Evolutionary conservation across 306 rosid genomes (phyloP).

Genomic region (Vicia faba): DNA sequence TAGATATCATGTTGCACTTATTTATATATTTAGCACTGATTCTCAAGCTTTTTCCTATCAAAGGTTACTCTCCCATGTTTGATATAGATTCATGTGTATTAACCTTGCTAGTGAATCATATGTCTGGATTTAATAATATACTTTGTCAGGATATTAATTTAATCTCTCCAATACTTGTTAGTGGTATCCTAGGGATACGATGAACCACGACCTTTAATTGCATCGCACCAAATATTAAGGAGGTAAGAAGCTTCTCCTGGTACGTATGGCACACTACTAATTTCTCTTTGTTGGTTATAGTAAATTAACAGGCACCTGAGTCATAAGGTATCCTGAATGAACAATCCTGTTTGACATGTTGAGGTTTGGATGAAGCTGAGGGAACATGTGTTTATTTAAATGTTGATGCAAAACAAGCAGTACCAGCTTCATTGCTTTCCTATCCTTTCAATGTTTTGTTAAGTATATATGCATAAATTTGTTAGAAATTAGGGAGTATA

Average conservation of each 20-base stretch:
- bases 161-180: conserved; percentile 76
- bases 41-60: conserved; percentile 30
- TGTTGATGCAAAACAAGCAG: conserved; percentile 23
- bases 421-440: neutral
- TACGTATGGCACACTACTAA: conserved; percentile 45
- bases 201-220: conserved; percentile 61
- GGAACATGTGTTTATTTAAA: conserved; percentile 20
- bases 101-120: conserved; percentile 25
- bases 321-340: conserved; percentile 21
- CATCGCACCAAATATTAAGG: conserved; percentile 73
- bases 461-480: too few relatives aligned
- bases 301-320: conserved; percentile 11
- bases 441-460: too few relatives aligned
- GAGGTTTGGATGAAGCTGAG: conserved; percentile 29
- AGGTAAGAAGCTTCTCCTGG: conserved; percentile 74
- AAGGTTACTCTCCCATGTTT: conserved; percentile 30
- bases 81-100: conserved; percentile 36
- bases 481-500: too few relatives aligned
- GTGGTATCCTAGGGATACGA: conserved; percentile 87
- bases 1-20: conserved; percentile 38
- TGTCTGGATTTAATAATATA: conserved; percentile 29
- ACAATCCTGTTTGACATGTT: conserved; percentile 29
- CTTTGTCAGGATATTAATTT: conserved; percentile 17
- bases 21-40: conserved; percentile 28
- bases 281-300: conserved; percentile 17